phyloP scores from a whole-genome alignment of 768 basidiomycete genomes.

The Tephrocybe sp. region DNA sequence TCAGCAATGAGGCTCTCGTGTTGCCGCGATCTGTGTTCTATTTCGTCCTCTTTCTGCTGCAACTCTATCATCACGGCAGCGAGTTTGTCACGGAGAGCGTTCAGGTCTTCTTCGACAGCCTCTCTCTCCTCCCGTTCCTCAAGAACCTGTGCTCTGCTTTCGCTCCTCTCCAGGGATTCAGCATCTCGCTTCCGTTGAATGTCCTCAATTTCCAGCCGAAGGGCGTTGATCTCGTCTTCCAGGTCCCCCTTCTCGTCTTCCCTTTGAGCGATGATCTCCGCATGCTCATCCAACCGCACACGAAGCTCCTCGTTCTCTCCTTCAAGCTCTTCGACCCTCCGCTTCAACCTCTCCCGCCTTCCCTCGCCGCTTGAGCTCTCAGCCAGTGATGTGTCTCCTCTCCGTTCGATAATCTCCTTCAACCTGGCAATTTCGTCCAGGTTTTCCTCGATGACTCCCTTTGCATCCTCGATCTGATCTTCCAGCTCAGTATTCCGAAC shows the following conservation, averaged over 20 bases:
- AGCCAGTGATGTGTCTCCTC: slow-evolving; percentile 37
- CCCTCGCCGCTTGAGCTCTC: slow-evolving; percentile 38
- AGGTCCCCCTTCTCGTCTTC: slow-evolving; percentile 77
- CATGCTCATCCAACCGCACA: slow-evolving; percentile 54
- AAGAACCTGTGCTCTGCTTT: slow-evolving; percentile 66
- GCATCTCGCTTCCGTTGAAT: slow-evolving; percentile 58
- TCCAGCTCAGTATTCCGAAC: slow-evolving; percentile 66
- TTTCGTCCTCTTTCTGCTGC: slow-evolving; percentile 84
- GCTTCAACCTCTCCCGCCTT: slow-evolving; percentile 40
- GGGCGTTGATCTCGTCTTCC: slow-evolving; percentile 58
- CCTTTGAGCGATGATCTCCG: slow-evolving; percentile 47
- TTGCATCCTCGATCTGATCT: slow-evolving; percentile 68
- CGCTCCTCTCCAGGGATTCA: slow-evolving; percentile 65
- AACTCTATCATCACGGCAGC: slow-evolving; percentile 81
- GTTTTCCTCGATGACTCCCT: slow-evolving; percentile 74
- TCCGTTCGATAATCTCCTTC: slow-evolving; percentile 62
- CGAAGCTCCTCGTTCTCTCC: slow-evolving; percentile 63
- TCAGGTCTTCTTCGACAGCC: slow-evolving; percentile 76
- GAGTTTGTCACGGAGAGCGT: slow-evolving; percentile 69
- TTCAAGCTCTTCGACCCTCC: slow-evolving; percentile 55
- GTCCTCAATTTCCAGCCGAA: slow-evolving; percentile 67
- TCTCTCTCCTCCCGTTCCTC: slow-evolving; percentile 76
- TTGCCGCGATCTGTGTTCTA: slow-evolving; percentile 75
- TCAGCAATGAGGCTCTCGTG: slow-evolving; percentile 76
- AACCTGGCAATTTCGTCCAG: slow-evolving; percentile 79